Percentiles rank a stretch among this genome's conserved stretches.
Evolutionary conservation across 495 filamentous ascomycete species (phyloP).

Genomic region (Lentithecium fluviatile): DNA sequence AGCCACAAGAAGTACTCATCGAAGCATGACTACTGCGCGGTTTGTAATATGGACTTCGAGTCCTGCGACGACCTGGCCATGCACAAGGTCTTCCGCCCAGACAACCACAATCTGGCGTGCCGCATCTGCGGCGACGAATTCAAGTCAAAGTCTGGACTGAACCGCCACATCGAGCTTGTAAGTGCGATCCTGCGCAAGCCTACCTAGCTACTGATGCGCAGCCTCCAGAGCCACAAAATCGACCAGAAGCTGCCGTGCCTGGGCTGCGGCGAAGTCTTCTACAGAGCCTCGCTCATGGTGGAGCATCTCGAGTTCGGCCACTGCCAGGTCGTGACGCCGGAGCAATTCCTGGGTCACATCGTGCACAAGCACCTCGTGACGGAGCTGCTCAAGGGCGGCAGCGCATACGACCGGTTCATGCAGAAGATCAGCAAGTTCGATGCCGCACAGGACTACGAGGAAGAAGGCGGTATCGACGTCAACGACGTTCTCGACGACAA

Average conservation of each 20-base stretch:
- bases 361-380: conserved; percentile 46
- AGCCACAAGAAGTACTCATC: conserved; percentile 48
- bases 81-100: conserved; percentile 34
- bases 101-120: conserved; percentile 45
- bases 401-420: conserved; percentile 8
- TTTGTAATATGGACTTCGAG: conserved; percentile 52
- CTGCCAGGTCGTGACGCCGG: conserved; percentile 42
- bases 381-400: conserved; percentile 29
- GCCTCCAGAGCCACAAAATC: conserved; percentile 42
- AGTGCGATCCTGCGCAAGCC: conserved; percentile 19
- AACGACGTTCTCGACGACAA: background rate
- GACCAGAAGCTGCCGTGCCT: conserved; percentile 49
- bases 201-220: conserved; percentile 1
- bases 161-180: conserved; percentile 50
- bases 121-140: conserved; percentile 55
- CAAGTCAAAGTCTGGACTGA: conserved; percentile 47
- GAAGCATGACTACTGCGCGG: conserved; percentile 53
- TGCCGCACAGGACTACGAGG: conserved; percentile 24
- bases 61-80: conserved; percentile 44
- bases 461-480: conserved; percentile 31
- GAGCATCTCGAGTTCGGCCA: conserved; percentile 54
- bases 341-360: conserved; percentile 43
- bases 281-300: conserved; percentile 47
- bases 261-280: conserved; percentile 49
- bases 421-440: conserved; percentile 17